Percentiles rank a stretch among this genome's conserved stretches.
Evolutionary conservation across 2,329 filamentous ascomycete genomes (phyloP).

Genomic region (Ophiocordyceps robertsii): DNA sequence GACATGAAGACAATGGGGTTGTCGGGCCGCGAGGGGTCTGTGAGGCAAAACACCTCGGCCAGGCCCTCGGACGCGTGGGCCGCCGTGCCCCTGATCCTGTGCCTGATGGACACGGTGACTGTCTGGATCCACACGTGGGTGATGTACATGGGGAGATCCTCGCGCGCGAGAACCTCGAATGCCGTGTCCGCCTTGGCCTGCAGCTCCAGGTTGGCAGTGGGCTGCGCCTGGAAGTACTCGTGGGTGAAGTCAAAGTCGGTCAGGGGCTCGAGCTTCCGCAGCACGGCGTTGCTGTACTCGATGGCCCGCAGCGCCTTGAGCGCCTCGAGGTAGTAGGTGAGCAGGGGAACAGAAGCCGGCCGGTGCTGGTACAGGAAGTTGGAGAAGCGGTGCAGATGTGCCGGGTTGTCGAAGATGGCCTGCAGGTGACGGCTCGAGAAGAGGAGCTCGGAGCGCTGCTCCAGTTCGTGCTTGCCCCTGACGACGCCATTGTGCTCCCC

Average conservation of each 20-base stretch:
- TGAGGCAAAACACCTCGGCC: conserved; percentile 64
- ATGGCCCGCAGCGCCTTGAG: conserved; percentile 59
- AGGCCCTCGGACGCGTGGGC: conserved; percentile 58
- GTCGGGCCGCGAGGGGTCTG: conserved; percentile 56
- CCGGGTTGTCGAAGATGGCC: conserved; percentile 50
- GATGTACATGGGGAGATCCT: conserved; percentile 60
- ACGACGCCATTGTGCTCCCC: conserved; percentile 2
- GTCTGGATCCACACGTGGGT: conserved; percentile 54
- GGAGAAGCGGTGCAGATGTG: conserved; percentile 51
- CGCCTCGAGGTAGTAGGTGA: conserved; percentile 60
- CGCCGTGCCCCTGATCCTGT: conserved; percentile 52
- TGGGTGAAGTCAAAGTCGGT: conserved; percentile 5
- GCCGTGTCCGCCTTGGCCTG: conserved; percentile 49
- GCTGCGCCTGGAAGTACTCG: conserved; percentile 2
- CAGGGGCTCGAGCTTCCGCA: conserved; percentile 4
- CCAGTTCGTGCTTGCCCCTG: conserved; percentile 33
- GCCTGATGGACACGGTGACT: conserved; percentile 52
- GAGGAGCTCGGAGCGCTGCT: conserved; percentile 48
- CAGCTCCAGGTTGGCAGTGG: conserved; percentile 42
- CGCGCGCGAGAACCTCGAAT: conserved; percentile 47
- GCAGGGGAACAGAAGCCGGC: conserved; percentile 48
- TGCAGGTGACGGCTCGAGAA: conserved; percentile 54
- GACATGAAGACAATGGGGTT: conserved; percentile 68
- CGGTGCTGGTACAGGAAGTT: conserved; percentile 48
- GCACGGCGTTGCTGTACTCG: conserved; percentile 50